Conservation (phyloP, 2,329 filamentous ascomycete species). For the Pseudonectria buxi region DNA sequence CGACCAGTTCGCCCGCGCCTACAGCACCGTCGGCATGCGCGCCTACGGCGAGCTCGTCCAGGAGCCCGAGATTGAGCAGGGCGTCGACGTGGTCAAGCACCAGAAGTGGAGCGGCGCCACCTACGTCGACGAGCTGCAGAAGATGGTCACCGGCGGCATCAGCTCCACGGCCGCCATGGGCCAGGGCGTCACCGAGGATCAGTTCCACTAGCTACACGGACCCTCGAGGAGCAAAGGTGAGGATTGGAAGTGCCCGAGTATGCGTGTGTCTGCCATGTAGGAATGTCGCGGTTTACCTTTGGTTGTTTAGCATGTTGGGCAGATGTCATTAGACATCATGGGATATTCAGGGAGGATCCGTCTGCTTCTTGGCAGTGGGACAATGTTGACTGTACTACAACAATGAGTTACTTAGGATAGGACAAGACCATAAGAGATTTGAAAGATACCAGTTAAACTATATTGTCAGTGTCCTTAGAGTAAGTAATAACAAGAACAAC, state of each 20-base stretch:
- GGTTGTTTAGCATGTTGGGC: too few relatives aligned
- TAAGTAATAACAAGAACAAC: too few relatives aligned
- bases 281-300: not conserved
- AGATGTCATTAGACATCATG: too few relatives aligned
- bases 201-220: constrained; percentile 65
- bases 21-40: constrained; percentile 77
- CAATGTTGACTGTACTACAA: too few relatives aligned
- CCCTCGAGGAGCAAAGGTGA: too few relatives aligned
- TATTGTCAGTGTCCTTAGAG: too few relatives aligned
- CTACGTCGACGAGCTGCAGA: constrained; percentile 89
- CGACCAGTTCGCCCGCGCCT: constrained; percentile 81
- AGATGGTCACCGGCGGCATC: constrained; percentile 94
- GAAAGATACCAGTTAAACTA: too few relatives aligned
- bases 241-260: too few relatives aligned
- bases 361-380: too few relatives aligned
- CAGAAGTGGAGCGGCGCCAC: constrained; percentile 98
- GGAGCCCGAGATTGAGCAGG: constrained; percentile 89
- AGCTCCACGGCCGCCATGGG: constrained; percentile 94
- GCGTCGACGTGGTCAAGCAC: constrained; percentile 93
- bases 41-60: constrained; percentile 96
- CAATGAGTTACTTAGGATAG: too few relatives aligned
- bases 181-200: constrained; percentile 94
- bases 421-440: too few relatives aligned
- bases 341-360: too few relatives aligned
- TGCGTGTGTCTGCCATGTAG: not conserved